These are phyloP conservation scores for Solanum ahanhuiri DNA, from an alignment of 257 asterid genomes.

Conservation along the genomic window DNA sequence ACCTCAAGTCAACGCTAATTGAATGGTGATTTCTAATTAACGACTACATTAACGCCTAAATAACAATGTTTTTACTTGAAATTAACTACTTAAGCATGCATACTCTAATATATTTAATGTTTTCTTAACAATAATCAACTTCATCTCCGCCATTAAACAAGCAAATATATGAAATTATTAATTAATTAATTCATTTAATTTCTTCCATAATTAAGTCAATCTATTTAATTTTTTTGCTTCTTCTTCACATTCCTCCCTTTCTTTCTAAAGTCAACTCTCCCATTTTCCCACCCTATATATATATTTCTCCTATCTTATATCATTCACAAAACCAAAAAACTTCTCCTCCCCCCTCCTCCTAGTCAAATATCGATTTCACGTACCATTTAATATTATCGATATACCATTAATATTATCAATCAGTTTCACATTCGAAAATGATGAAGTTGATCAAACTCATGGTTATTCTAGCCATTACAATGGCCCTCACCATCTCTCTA, in stretches of 20 bases:
- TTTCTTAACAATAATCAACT: background rate
- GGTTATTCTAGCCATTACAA: conserved; percentile 5
- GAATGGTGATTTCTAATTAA: background rate
- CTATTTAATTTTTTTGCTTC: background rate
- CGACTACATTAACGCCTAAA: background rate
- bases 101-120: background rate
- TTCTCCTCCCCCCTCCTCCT: background rate
- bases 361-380: background rate
- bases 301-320: background rate
- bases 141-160: background rate
- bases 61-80: background rate
- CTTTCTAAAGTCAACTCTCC: background rate
- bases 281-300: background rate
- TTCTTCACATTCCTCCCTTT: background rate
- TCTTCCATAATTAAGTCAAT: background rate
- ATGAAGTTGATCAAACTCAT: conserved; percentile 15
- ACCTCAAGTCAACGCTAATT: background rate
- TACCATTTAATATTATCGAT: background rate
- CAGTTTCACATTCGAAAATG: background rate
- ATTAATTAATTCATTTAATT: background rate
- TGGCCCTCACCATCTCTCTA: conserved; percentile 10
- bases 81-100: background rate
- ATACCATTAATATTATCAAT: background rate
- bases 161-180: background rate
- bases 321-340: background rate